These are phyloP conservation scores for Brettanomyces bruxellensis DNA, from an alignment of 805 yeast species.

Conservation along the genomic window DNA sequence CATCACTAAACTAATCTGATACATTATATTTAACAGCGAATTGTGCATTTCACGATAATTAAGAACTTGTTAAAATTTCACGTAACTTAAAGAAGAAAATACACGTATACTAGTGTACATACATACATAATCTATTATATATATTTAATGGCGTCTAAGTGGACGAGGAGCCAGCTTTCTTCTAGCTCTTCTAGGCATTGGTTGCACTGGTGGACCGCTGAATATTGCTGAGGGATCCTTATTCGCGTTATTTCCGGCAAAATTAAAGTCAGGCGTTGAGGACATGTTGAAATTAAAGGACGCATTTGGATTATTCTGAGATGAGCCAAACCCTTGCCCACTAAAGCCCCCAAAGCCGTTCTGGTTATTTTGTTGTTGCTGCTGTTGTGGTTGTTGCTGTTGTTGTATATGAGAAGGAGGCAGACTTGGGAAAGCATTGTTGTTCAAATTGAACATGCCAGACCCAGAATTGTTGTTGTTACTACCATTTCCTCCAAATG, in stretches of 20 bases:
- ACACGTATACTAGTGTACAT: no score
- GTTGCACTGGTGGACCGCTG: constrained; percentile 13
- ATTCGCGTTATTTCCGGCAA: constrained; percentile 18
- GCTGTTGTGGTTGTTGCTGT: neutral
- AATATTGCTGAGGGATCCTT: constrained; percentile 23
- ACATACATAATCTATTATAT: neutral
- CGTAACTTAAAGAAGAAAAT: no score
- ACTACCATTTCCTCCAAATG: neutral
- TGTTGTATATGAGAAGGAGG: neutral
- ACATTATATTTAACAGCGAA: no score
- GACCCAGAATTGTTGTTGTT: no score
- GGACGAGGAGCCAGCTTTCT: constrained; percentile 14
- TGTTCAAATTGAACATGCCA: neutral
- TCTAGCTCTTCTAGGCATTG: constrained; percentile 14
- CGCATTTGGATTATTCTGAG: neutral
- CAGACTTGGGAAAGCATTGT: neutral
- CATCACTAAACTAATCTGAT: no score
- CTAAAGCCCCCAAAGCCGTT: neutral
- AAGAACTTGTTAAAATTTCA: no score
- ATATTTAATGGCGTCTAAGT: constrained; percentile 11
- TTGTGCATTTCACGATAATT: no score
- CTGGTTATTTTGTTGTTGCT: neutral
- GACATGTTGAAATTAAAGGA: neutral
- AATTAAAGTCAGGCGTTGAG: constrained; percentile 23
- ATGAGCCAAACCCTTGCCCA: neutral